Evolutionary conservation across 306 rosid species (phyloP), one percentile per base, ranked within the genome.

Genomic region (Sechiopsis laciniata): DNA sequence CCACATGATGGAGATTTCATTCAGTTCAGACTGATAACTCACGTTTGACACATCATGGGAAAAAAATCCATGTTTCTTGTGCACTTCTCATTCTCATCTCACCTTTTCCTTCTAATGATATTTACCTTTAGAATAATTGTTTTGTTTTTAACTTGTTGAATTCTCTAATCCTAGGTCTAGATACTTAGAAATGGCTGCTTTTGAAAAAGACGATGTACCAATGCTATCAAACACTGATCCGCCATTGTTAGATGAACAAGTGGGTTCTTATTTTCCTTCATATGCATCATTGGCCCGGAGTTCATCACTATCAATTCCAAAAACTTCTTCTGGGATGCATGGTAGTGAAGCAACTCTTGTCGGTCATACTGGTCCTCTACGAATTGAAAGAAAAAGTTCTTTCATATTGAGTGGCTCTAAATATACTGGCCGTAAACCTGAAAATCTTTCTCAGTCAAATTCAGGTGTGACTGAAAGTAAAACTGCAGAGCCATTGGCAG

Each of bases 341-440:
- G 89, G 75, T 21, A 74, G 80, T 76, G 84, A 82, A 60, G 56
- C 86, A 69, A 86, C 59, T 79, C 84, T 82, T 76, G 85, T 82
- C 66, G 90, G 94, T 40, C 88, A 84, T 80, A 92, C 91, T 20
- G 96, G 97, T 85, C 97, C 96, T 10, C 80, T 92, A 2, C 77
- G 84, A 29, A 86, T 74, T 40, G 85, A 75, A 65, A 76, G 81
- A 42, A 89, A 76, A 79, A 76, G 79, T 55, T 88, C 88, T 5
- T 88, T 87, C 60, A 54, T 68, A 16, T 87, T 80, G 95, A 91
- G 90, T 71, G 94, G 91, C 80, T 90, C 97, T 37, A 71, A 83
- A 53, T 61, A 74, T 70, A 77, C 77, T 62, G 71, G 68, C 74
- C 62, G 42, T 7, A 77, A 79, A 79, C 66, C 84, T 14, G 88